A percentile compares a stretch with the other conserved stretches of the same genome.
These are phyloP conservation scores for Leccinum insolens DNA, from an alignment of 1,284 basidiomycete species.

Conservation along the genomic window DNA sequence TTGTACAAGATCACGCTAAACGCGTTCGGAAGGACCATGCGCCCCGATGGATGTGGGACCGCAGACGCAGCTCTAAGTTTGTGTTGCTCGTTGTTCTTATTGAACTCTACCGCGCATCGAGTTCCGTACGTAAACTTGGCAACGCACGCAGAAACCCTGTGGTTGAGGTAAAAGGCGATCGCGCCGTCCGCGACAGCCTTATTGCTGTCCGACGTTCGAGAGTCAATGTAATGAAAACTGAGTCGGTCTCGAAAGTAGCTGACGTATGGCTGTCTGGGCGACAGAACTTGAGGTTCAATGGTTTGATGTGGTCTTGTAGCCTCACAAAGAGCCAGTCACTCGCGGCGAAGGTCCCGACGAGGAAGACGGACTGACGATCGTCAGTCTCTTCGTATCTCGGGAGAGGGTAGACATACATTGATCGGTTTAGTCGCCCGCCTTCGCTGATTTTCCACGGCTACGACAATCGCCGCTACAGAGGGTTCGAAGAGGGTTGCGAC, in stretches of 20 bases:
- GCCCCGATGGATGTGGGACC: too few relatives aligned
- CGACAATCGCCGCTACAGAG: slow-evolving; percentile 37
- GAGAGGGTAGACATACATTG: slow-evolving; percentile 20
- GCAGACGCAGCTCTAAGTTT: too few relatives aligned
- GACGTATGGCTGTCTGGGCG: slow-evolving; percentile 51
- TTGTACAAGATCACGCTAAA: too few relatives aligned
- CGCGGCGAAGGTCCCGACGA: slow-evolving; percentile 44
- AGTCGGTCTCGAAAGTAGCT: slow-evolving; percentile 13
- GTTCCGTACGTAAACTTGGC: slow-evolving; percentile 40
- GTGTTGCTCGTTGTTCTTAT: too few relatives aligned
- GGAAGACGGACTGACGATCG: slow-evolving; percentile 33
- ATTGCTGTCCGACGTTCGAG: slow-evolving; percentile 15
- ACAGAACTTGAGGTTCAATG: slow-evolving; percentile 38
- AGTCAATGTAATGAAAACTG: not conserved
- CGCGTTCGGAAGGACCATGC: too few relatives aligned
- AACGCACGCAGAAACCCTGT: slow-evolving; percentile 38
- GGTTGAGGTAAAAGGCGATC: slow-evolving; percentile 38
- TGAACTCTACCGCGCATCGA: slow-evolving; percentile 18
- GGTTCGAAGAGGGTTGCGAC: slow-evolving; percentile 45
- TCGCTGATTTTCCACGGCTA: slow-evolving; percentile 37
- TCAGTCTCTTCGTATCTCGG: slow-evolving; percentile 5
- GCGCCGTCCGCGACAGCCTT: slow-evolving; percentile 42
- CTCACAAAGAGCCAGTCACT: slow-evolving; percentile 39
- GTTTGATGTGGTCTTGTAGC: slow-evolving; percentile 29
- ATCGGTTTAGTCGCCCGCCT: slow-evolving; percentile 29